Conservation (phyloP, 23 red algal species). For the Cyanidium caldarium region DNA sequence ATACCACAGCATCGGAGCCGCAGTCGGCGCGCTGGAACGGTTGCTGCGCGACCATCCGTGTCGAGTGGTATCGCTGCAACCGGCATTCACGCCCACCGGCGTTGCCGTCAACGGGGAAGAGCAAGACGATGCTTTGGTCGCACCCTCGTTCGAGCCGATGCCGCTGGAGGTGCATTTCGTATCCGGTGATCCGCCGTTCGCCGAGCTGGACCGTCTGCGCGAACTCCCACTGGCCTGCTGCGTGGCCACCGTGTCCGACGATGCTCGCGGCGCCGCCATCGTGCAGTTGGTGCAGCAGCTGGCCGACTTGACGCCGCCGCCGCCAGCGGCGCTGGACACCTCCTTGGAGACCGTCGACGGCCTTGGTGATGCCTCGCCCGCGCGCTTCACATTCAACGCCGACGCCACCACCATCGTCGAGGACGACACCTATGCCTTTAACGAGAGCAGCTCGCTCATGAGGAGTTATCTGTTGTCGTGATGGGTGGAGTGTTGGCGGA, state of each 20-base stretch:
- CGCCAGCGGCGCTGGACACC: neutral
- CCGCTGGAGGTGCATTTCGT: neutral
- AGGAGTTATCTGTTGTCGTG: neutral
- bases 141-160: neutral
- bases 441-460: neutral
- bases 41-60: neutral
- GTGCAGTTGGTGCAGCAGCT: neutral
- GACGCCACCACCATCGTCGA: neutral
- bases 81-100: neutral
- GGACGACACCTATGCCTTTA: neutral
- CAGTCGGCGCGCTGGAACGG: neutral
- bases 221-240: neutral
- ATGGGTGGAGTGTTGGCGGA: too few relatives aligned
- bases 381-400: neutral
- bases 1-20: neutral
- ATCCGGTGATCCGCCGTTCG: neutral
- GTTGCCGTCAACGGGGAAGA: too few relatives aligned
- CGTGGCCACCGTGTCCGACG: neutral
- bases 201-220: neutral
- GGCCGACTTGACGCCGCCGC: neutral
- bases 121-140: neutral
- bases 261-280: neutral
- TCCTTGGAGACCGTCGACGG: neutral
- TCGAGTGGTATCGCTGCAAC: neutral
- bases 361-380: neutral